Base-by-base conservation (phyloP, 2,329 filamentous ascomycete genomes). In the Aspergillus pseudoviridinutans region DNA sequence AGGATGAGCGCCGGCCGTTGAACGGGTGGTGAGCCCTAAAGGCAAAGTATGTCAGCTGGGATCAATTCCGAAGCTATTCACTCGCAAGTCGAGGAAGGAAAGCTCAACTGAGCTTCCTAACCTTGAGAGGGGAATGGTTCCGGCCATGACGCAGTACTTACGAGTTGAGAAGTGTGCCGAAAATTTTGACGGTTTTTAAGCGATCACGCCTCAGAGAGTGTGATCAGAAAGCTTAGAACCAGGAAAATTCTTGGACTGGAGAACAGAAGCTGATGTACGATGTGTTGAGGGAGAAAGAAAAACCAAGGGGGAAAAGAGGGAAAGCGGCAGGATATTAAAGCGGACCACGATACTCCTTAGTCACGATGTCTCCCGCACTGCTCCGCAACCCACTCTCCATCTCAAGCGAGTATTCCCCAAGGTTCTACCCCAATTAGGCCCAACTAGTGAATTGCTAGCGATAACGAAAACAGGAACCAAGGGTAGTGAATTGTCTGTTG, bases 151-250 rank as follows among this genome's bases (percentile, higher is more conserved):
- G 22, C 24, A 44, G 32, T 29, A 80, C 91, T 77, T 85, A 96
- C 92, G 92, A 96, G 86, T 94, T 94, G 69, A 97, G 88, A 71
- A 95, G 89, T 82, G 96, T 97, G 84, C 92, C 93, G 88, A 96
- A 97, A 92, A 91, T 96, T 81, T 90, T 96, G 91, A 84, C 88
- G 87, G 82, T 83, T 68, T 72, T 74, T 63, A 54, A 66, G 72
- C 79, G 87, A 89, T 80, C 85, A 86, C 82, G 71, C 76, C 80
- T 75, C 77, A 68, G 61, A 65, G 79, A 79, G 65, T 66, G 83
- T 61, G 62, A 64, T 60, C 56, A 53, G 20, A 9, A 55, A 61
- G 41, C 25, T 83, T 84, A 82, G 65, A 71, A 62, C 63, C 58
- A 64, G 58, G 59, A 55, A 70, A 68, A 64, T 60, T 58, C 12